A percentile compares a stretch with the other conserved stretches of the same genome.
phyloP scores from a whole-genome alignment of 1,139 yeast species.

The Hemisphaericaspora lyxosophila region DNA sequence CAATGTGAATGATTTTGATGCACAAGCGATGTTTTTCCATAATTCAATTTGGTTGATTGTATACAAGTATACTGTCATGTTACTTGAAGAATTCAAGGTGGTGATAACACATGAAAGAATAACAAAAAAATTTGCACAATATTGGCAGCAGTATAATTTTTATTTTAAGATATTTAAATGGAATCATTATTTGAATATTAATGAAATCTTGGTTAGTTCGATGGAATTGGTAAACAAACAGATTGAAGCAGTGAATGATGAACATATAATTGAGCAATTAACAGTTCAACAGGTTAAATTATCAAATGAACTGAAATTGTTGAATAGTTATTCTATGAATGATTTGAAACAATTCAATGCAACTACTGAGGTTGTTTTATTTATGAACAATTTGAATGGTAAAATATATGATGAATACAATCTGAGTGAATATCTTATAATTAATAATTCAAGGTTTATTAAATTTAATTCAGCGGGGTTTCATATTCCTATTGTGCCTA shows the following conservation, averaged over 20 bases:
- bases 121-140: conserved; percentile 12
- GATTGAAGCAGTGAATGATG: conserved; percentile 8
- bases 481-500: conserved; percentile 11
- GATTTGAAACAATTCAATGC: conserved; percentile 9
- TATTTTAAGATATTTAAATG: conserved; percentile 19
- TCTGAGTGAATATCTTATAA: conserved; percentile 7
- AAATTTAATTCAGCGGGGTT: conserved; percentile 11
- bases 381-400: conserved; percentile 2
- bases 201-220: conserved; percentile 14
- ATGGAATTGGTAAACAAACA: conserved; percentile 16
- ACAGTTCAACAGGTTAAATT: conserved; percentile 9
- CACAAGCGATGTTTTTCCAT: conserved; percentile 10
- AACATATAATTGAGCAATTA: conserved; percentile 2
- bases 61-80: conserved; percentile 18
- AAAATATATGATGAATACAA: background rate
- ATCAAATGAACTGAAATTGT: conserved; percentile 9
- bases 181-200: conserved; percentile 19
- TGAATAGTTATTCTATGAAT: conserved; percentile 9
- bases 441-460: conserved; percentile 7
- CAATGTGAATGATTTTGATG: conserved; percentile 15
- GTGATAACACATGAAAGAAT: conserved; percentile 3
- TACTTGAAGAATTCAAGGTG: conserved; percentile 16
- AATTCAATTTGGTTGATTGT: conserved; percentile 25
- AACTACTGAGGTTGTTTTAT: conserved; percentile 5
- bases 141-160: conserved; percentile 20